Base-by-base conservation (phyloP, 2,329 filamentous ascomycete species). In the Pseudogymnoascus sp. region DNA sequence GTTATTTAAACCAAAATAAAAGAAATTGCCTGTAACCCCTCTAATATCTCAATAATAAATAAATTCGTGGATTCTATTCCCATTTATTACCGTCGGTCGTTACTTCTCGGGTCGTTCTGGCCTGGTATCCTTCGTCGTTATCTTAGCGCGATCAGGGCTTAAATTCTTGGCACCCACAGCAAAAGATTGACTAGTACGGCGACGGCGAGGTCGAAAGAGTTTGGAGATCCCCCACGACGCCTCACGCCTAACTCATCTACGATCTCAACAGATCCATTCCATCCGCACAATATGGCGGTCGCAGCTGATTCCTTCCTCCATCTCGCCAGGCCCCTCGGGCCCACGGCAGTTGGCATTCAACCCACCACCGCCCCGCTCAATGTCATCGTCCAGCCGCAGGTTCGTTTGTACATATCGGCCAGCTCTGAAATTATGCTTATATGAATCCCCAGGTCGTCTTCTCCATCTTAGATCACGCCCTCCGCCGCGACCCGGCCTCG, bases 371-470 rank as follows among this genome's bases (percentile, higher is more conserved):
- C 92, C 78, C 94, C 94, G 77, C 85, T 99, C 76, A 89, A 87
- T 76, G 92, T 99, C 74, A 89, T 90, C 74, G 89, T 99, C 76
- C 94, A 97, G 77, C 92, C 94, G 72, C 92, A 97, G 84, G 90
- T 95, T 84, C 73, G 83, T 74, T 31, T 61, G 12, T 55, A 37
- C 66, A 65, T 36, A 29, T 42, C 31, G 27, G 36, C 13, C 29
- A 21, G 40, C 45, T 31, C 15, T 36, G n/a, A 40, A 25, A 52
- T 27, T 37, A 48, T 60, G 31, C 42, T 36, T 18, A 58, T 48
- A 75, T 76, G 68, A 74, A 79, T 45, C 40, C 18, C 21, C 61
- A 87, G 85, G 84, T 85, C 63, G 79, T 88, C 66, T 80, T 96
- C 80, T 81, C 87, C 73, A 84, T 96, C 81, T 79, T 96, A 75